Percentiles rank a stretch among this genome's conserved stretches.
Evolutionary conservation across 345 rosid genomes (phyloP).

Genomic region (Melaleuca alternifolia): DNA sequence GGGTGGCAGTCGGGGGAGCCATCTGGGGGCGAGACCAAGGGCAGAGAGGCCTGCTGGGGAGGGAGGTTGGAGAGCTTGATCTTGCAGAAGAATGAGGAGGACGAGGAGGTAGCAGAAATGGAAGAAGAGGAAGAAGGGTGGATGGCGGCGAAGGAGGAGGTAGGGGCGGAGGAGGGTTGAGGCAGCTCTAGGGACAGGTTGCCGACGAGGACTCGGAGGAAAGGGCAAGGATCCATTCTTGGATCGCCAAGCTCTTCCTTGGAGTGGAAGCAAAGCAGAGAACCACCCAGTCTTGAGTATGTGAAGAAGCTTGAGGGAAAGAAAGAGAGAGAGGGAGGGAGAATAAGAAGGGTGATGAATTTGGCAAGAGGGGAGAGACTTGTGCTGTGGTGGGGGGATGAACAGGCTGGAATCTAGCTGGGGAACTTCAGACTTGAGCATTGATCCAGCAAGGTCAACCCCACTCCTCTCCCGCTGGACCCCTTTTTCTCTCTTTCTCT

Average conservation of each 20-base stretch:
- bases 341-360: background rate
- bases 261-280: background rate
- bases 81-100: constrained; percentile 44
- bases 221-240: constrained; percentile 93
- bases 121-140: background rate
- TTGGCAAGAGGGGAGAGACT: background rate
- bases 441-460: background rate
- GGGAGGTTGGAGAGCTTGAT: constrained; percentile 52
- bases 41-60: constrained; percentile 28
- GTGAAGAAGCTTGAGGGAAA: background rate
- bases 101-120: constrained; percentile 8
- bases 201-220: constrained; percentile 69
- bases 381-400: background rate
- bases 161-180: constrained; percentile 14
- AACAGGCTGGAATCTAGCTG: constrained; percentile 80
- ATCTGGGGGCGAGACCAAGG: constrained; percentile 8
- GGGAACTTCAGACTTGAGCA: background rate
- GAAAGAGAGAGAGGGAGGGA: background rate
- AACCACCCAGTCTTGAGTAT: background rate
- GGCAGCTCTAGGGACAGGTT: constrained; percentile 61
- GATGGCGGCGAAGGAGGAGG: constrained; percentile 28
- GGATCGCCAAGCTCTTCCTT: background rate
- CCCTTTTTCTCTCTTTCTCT: background rate
- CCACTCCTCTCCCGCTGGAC: background rate
- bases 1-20: background rate